A percentile compares a stretch with the other conserved stretches of the same genome.
These are phyloP conservation scores for Cladochytrium replicatum DNA, from an alignment of 192 early-diverging fungal genomes.

Conservation along the genomic window DNA sequence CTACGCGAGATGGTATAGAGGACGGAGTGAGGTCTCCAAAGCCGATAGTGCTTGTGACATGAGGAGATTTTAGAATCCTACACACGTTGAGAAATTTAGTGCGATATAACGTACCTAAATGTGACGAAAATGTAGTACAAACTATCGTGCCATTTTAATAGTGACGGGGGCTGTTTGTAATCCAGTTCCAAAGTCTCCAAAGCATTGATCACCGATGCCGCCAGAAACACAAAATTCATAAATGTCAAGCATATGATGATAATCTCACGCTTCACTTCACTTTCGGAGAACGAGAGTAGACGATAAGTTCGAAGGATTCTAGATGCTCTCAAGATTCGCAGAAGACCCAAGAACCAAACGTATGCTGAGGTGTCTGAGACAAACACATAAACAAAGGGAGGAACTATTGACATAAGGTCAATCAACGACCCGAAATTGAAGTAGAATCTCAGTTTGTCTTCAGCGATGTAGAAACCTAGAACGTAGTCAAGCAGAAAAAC, in stretches of 20 bases:
- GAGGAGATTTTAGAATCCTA: neutral
- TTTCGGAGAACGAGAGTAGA: constrained; percentile 36
- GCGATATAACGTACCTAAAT: constrained; percentile 20
- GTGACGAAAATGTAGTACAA: constrained; percentile 51
- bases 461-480: constrained; percentile 41
- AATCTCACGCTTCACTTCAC: constrained; percentile 40
- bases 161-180: constrained; percentile 8
- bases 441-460: constrained; percentile 40
- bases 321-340: constrained; percentile 41
- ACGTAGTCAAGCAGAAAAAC: constrained; percentile 39
- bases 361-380: constrained; percentile 29
- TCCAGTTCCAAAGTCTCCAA: constrained; percentile 27
- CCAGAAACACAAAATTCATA: constrained; percentile 44
- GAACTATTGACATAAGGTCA: constrained; percentile 42
- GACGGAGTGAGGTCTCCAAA: constrained; percentile 45
- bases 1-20: constrained; percentile 31
- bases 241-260: constrained; percentile 37
- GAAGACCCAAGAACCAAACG: constrained; percentile 43
- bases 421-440: constrained; percentile 34
- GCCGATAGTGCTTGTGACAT: constrained; percentile 32
- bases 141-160: constrained; percentile 41
- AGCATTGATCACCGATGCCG: constrained; percentile 43
- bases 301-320: constrained; percentile 42
- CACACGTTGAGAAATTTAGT: neutral
- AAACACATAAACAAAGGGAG: constrained; percentile 43